A percentile compares a stretch with the other conserved stretches of the same genome.
Evolutionary conservation across 2,329 filamentous ascomycete genomes (phyloP).

Genomic region (Sordariomycetes sp.): DNA sequence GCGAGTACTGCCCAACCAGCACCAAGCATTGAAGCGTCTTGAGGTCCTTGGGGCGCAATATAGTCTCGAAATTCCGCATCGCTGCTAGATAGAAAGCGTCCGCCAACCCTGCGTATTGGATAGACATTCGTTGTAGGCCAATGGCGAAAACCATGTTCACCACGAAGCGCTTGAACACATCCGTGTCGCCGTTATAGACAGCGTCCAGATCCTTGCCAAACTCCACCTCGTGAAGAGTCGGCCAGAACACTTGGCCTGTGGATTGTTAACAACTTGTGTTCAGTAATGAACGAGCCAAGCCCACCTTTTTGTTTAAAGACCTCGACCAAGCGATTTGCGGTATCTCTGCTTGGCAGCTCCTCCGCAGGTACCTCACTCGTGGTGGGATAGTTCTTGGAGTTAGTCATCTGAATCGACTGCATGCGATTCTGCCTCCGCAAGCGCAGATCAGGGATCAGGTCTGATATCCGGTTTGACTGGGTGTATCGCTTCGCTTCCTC

Average conservation of each 20-base stretch:
- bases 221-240: conserved; percentile 74
- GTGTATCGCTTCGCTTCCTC: conserved; percentile 93
- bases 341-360: conserved; percentile 60
- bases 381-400: conserved; percentile 83
- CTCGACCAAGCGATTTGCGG: conserved; percentile 72
- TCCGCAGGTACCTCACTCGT: conserved; percentile 77
- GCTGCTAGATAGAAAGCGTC: conserved; percentile 93
- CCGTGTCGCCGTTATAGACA: conserved; percentile 66
- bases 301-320: conserved; percentile 78
- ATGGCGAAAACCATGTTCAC: conserved; percentile 90
- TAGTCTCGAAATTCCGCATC: conserved; percentile 72
- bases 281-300: conserved; percentile 9
- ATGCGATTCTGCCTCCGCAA: conserved; percentile 44
- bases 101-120: conserved; percentile 83
- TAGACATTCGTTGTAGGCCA: conserved; percentile 84
- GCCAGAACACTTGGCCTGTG: conserved; percentile 78
- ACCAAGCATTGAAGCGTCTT: conserved; percentile 84
- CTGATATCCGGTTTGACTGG: conserved; percentile 81
- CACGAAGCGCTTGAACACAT: conserved; percentile 81
- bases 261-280: conserved; percentile 3
- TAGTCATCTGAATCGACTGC: conserved; percentile 51
- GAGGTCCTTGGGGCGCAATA: conserved; percentile 81
- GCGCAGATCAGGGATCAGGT: conserved; percentile 72
- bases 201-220: conserved; percentile 70
- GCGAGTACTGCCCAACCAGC: conserved; percentile 82